A percentile compares a stretch with the other conserved stretches of the same genome.
These are phyloP conservation scores for Phaseolus coccineus DNA, from an alignment of 331 rosid genomes.

Conservation along the genomic window DNA sequence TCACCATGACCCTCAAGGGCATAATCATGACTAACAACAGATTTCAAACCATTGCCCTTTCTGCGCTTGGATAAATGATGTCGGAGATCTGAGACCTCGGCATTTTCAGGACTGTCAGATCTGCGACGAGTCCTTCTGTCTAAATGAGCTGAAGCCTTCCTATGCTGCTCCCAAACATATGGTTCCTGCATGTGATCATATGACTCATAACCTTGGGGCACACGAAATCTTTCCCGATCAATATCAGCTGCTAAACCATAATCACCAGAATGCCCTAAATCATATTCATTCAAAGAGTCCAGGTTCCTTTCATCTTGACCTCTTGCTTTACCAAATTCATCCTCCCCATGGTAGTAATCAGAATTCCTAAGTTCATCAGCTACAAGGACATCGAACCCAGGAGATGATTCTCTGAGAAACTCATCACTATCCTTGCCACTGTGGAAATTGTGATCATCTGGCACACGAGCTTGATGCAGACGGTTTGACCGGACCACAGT, in stretches of 20 bases:
- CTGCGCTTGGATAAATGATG: slow-evolving; percentile 80
- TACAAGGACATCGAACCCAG: slow-evolving; percentile 99
- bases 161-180: slow-evolving; percentile 79
- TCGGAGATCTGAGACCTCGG: slow-evolving; percentile 75
- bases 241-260: slow-evolving; percentile 69
- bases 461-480: slow-evolving; percentile 56
- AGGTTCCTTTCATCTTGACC: slow-evolving; percentile 76
- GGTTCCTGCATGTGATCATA: slow-evolving; percentile 75
- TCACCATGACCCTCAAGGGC: slow-evolving; percentile 57
- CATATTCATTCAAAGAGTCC: slow-evolving; percentile 75
- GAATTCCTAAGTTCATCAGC: slow-evolving; percentile 88
- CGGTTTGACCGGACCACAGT: slow-evolving; percentile 55
- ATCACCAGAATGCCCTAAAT: slow-evolving; percentile 67
- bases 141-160: slow-evolving; percentile 62
- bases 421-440: slow-evolving; percentile 93
- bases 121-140: slow-evolving; percentile 68
- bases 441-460: slow-evolving; percentile 74
- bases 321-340: slow-evolving; percentile 75
- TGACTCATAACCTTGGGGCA: slow-evolving; percentile 62
- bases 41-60: slow-evolving; percentile 76
- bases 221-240: slow-evolving; percentile 68
- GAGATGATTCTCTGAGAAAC: slow-evolving; percentile 89
- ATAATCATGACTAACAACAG: slow-evolving; percentile 73
- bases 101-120: slow-evolving; percentile 82
- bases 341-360: slow-evolving; percentile 80